Conservation (phyloP, 495 filamentous ascomycete species). For the Daldinia childiae region DNA sequence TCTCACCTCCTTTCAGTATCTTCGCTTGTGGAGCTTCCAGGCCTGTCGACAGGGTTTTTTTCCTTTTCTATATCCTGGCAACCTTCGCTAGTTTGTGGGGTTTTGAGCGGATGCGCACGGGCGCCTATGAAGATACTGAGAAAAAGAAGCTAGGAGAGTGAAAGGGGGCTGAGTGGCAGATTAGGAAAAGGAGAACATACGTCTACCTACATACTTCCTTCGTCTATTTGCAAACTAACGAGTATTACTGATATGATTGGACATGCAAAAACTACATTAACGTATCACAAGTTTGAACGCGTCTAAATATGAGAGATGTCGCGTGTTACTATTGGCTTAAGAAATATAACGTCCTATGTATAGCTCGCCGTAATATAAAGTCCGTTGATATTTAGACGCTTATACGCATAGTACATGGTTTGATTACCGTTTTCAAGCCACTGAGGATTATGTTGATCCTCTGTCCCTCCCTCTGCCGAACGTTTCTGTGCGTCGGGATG, state of each 20-base stretch:
- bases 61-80: slow-evolving; percentile 16
- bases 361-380: background rate
- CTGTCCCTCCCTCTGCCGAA: background rate
- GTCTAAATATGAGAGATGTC: background rate
- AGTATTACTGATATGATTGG: background rate
- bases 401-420: background rate
- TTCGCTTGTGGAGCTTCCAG: slow-evolving; percentile 13
- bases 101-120: slow-evolving; percentile 27
- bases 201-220: background rate
- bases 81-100: slow-evolving; percentile 33
- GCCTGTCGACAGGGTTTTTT: slow-evolving; percentile 19
- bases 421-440: slow-evolving; percentile 15
- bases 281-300: background rate
- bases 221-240: background rate
- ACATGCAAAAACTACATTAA: background rate
- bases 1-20: slow-evolving; percentile 24
- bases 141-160: slow-evolving; percentile 9
- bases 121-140: slow-evolving; percentile 7
- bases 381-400: background rate
- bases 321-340: background rate
- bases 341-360: background rate
- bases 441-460: slow-evolving; percentile 2
- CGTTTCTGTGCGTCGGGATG: slow-evolving; percentile 29
- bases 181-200: background rate
- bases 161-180: slow-evolving; percentile 22